Conservation (phyloP, 2,329 filamentous ascomycete species). For the Sporothrix pseudoabietina region DNA sequence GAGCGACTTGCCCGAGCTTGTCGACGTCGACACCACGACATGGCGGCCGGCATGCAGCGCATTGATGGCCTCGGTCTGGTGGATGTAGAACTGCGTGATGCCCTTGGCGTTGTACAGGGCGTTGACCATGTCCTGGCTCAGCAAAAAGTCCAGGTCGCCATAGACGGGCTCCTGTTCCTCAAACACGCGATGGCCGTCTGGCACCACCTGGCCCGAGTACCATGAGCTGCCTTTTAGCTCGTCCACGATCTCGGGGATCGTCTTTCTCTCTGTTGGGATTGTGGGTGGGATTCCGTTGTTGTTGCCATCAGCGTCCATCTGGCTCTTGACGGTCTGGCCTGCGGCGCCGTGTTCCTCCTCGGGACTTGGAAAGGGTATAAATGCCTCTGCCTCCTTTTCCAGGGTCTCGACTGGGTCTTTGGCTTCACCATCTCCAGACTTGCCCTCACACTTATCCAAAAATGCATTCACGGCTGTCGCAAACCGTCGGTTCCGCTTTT, state of each 20-base stretch:
- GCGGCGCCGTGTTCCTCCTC: not conserved
- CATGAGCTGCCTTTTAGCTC: conserved; percentile 81
- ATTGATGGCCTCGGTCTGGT: conserved; percentile 94
- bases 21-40: conserved; percentile 92
- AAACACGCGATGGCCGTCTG: conserved; percentile 88
- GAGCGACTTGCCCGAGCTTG: conserved; percentile 94
- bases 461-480: conserved; percentile 74
- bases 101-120: conserved; percentile 89
- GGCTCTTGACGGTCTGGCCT: not conserved
- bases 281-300: conserved; percentile 58
- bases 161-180: conserved; percentile 80
- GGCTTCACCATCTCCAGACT: conserved; percentile 44
- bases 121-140: conserved; percentile 93
- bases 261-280: conserved; percentile 78
- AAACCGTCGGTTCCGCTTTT: conserved; percentile 86
- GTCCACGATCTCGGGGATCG: conserved; percentile 79
- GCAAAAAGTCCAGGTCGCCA: conserved; percentile 78
- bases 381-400: conserved; percentile 57
- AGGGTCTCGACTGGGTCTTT: conserved; percentile 70
- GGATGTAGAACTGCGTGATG: conserved; percentile 84
- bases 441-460: conserved; percentile 66
- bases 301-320: conserved; percentile 40
- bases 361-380: conserved; percentile 58
- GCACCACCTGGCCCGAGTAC: conserved; percentile 92
- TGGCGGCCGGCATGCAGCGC: conserved; percentile 77